These are phyloP conservation scores for Luffa acutangula DNA, from an alignment of 306 rosid genomes.

Conservation along the genomic window DNA sequence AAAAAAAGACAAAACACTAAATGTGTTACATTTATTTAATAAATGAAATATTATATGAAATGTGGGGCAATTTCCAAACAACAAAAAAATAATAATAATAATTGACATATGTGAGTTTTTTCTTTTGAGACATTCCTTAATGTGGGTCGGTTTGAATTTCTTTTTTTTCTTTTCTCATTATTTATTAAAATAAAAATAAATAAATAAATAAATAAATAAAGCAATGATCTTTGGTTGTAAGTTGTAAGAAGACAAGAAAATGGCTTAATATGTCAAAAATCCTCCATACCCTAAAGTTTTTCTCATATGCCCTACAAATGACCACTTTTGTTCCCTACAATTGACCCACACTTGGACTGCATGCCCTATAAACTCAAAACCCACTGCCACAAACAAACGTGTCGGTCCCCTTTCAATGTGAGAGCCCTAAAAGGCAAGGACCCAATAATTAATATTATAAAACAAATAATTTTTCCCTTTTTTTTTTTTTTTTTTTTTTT, in stretches of 20 bases:
- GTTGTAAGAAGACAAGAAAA: not conserved
- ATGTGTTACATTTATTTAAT: not conserved
- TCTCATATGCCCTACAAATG: constrained; percentile 24
- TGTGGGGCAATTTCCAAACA: not conserved
- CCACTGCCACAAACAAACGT: constrained; percentile 9
- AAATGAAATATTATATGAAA: not conserved
- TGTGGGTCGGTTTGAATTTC: constrained; percentile 8
- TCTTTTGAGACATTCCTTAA: not conserved
- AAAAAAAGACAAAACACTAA: not conserved
- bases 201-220: not conserved
- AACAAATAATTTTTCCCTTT: not conserved
- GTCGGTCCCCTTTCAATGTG: not conserved
- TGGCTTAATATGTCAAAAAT: constrained; percentile 2
- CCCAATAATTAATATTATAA: not conserved
- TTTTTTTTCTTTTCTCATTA: not conserved
- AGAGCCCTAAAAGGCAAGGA: not conserved
- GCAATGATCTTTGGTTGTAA: not conserved
- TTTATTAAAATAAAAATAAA: not conserved
- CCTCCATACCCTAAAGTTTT: constrained; percentile 3
- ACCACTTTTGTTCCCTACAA: constrained; percentile 26
- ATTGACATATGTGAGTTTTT: not conserved
- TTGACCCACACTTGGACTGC: constrained; percentile 8
- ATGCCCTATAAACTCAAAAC: not conserved
- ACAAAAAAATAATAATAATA: not conserved
- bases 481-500: not conserved